Conservation (phyloP, 2,329 filamentous ascomycete species). For the Cladophialophora bantiana region DNA sequence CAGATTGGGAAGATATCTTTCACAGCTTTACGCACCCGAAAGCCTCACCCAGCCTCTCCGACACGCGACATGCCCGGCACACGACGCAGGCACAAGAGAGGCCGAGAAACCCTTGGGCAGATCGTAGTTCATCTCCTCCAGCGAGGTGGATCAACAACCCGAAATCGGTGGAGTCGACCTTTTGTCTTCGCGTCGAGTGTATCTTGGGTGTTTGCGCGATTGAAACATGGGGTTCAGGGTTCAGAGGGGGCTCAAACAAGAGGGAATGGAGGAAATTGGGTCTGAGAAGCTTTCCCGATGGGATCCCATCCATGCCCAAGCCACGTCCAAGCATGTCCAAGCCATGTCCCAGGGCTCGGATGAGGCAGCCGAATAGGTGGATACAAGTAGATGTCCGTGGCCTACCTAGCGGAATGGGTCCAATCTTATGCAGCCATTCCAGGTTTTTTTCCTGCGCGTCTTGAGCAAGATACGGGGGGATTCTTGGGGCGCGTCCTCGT, state of each 20-base stretch:
- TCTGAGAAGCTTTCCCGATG: neutral
- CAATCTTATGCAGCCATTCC: too few species aligned
- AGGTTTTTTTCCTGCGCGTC: too few species aligned
- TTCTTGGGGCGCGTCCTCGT: too few species aligned
- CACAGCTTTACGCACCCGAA: neutral
- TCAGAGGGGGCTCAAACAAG: neutral
- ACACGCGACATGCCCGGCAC: neutral
- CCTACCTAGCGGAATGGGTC: too few species aligned
- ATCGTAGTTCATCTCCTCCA: constrained; percentile 1
- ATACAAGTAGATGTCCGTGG: too few species aligned
- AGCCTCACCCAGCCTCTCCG: neutral
- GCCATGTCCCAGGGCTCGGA: too few species aligned
- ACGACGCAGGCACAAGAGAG: neutral
- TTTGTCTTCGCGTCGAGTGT: too few species aligned
- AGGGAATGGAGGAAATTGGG: neutral
- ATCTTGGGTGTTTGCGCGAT: neutral
- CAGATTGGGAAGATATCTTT: neutral
- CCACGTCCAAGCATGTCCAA: too few species aligned
- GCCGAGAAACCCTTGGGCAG: neutral
- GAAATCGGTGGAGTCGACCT: constrained; percentile 3
- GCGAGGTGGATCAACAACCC: neutral
- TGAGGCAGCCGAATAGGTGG: too few species aligned
- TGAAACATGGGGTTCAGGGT: neutral
- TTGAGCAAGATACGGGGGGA: too few species aligned
- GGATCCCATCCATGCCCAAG: neutral